Base-by-base conservation (phyloP, 768 basidiomycete species). In the Mycena rebaudengoi region DNA sequence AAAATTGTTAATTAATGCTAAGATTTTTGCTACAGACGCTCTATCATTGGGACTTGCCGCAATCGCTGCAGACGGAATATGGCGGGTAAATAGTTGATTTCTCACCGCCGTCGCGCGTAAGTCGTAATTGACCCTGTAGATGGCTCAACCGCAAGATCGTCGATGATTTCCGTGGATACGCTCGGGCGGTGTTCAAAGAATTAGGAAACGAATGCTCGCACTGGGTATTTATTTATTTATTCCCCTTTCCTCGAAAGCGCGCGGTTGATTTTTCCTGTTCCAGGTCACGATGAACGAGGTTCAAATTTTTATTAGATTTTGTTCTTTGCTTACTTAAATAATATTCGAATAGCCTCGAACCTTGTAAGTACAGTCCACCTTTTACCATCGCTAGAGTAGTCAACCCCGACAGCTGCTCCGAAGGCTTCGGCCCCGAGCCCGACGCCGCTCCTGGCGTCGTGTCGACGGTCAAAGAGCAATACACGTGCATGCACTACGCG, bases 41-140 rank as follows among this genome's bases (percentile, higher is more conserved):
- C 29, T 83, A 81, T 69, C 82, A 82, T 69, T 87, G 85, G 85
- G 86, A 87, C 62, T 75, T 86, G 7, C 86, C 86, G 6, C 80
- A 81, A 64, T 82, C 73, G 3, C 77, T 87, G 8, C 78, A 84
- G 57, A 51, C 32, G 26, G 62, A 68, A 25, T 68, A 68, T 35
- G 66, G 66, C 58, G 66, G 66, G 66, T 67, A 51, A 55, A 43
- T 39, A 7, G n/a, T n/a, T n/a, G n/a, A n/a, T n/a, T n/a, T n/a
- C n/a, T n/a, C n/a, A n/a, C n/a, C n/a, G n/a, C n/a, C n/a, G n/a
- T n/a, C n/a, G n/a, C n/a, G n/a, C n/a, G n/a, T n/a, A n/a, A n/a
- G n/a, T n/a, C n/a, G n/a, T n/a, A n/a, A n/a, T n/a, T n/a, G n/a
- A n/a, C n/a, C 28, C 20, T 5, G 4, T 18, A 85, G 85, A 25